phyloP scores from a whole-genome alignment of 805 yeast genomes.

The Saccharomycopsis synnaedendra region DNA sequence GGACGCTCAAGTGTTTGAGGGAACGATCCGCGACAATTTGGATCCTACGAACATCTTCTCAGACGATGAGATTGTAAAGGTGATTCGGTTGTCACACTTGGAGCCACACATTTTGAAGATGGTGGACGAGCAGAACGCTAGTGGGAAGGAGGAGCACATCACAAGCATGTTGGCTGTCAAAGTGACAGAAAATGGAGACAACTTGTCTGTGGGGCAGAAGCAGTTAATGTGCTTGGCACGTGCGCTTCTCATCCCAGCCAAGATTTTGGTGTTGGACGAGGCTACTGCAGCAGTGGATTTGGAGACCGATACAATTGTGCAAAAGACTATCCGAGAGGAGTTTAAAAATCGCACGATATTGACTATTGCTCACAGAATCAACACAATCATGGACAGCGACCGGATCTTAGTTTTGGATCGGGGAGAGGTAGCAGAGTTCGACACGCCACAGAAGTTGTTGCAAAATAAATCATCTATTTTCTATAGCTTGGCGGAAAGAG shows the following conservation, averaged over 20 bases:
- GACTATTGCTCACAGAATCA: conserved; percentile 77
- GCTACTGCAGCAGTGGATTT: conserved; percentile 89
- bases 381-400: conserved; percentile 76
- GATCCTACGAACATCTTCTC: conserved; percentile 65
- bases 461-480: conserved; percentile 59
- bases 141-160: conserved; percentile 25
- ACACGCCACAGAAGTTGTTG: conserved; percentile 56
- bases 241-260: conserved; percentile 54
- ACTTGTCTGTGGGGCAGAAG: conserved; percentile 67
- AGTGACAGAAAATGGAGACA: conserved; percentile 57
- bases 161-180: conserved; percentile 30
- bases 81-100: conserved; percentile 67
- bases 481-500: conserved; percentile 71
- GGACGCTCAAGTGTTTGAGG: conserved; percentile 87
- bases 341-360: conserved; percentile 69
- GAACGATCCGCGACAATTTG: conserved; percentile 72
- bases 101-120: conserved; percentile 47
- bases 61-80: conserved; percentile 80
- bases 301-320: conserved; percentile 68
- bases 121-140: conserved; percentile 37
- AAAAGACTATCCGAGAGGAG: conserved; percentile 65
- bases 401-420: conserved; percentile 63
- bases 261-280: conserved; percentile 65
- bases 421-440: conserved; percentile 70
- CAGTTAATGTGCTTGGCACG: conserved; percentile 76